Conservation (phyloP, 192 early-diverging fungal genomes). For the Rhizophagus prolifer region DNA sequence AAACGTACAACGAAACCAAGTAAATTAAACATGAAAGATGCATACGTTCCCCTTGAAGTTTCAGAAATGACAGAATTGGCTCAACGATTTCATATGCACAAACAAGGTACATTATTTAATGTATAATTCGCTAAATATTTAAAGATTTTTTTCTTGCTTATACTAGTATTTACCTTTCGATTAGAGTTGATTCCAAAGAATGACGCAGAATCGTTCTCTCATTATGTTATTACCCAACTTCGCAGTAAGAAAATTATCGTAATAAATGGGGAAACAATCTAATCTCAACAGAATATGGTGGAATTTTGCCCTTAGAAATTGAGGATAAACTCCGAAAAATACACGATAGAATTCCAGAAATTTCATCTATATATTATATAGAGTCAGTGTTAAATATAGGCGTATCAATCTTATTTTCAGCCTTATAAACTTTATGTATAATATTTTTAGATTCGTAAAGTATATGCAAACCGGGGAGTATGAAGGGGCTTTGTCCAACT, state of each 20-base stretch:
- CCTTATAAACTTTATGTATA: not conserved
- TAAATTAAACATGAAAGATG: not conserved
- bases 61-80: not conserved
- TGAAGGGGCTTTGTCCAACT: conserved; percentile 23
- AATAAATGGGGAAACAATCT: not conserved
- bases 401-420: not conserved
- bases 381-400: conserved; percentile 3
- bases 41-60: not conserved
- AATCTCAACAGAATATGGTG: conserved; percentile 23
- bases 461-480: conserved; percentile 29
- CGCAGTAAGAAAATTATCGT: conserved; percentile 1
- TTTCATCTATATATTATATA: conserved; percentile 28
- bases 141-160: not conserved
- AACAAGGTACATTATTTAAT: conserved; percentile 11
- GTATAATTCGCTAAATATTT: not conserved
- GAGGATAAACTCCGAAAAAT: conserved; percentile 19
- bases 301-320: conserved; percentile 21
- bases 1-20: not conserved
- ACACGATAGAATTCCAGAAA: conserved; percentile 21
- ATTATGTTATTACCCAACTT: conserved; percentile 24
- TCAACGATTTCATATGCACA: conserved; percentile 14
- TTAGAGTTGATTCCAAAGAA: conserved; percentile 22
- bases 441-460: conserved; percentile 18
- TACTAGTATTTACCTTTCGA: not conserved
- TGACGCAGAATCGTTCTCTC: conserved; percentile 19